Evolutionary conservation across 805 yeast species (phyloP), one percentile per base, ranked within the genome.

Genomic region (Torulaspora maleeae): DNA sequence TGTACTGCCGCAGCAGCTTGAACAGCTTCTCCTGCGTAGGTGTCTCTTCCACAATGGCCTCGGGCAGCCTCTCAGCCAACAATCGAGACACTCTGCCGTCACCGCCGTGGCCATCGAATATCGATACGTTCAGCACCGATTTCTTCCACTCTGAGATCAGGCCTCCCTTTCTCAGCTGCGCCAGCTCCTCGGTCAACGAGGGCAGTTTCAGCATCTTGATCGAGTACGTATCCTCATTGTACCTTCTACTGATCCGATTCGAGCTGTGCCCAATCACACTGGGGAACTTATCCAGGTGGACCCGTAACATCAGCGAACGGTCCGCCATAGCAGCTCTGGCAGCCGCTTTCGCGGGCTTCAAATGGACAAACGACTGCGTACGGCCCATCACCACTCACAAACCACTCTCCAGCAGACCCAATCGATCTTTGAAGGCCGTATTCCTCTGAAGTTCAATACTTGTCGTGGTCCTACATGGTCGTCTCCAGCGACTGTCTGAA

Each of bases 31-130:
- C 58, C 45, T 69, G 49, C 4, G 55, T 53, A 0, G 63, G 57
- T 1, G 59, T 42, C 40, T 62, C 72, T 29, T 50, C 55, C 51
- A 80, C 95, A 60, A 77, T 77, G 55, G 63, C 73, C 52, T 59
- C 61, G 44, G 73, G 80, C 25, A 93, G 70, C 44, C 79, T 70
- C 3, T 72, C 64, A 16, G 73, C 67, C 10, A 90, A 69, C 56
- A 75, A 84, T 19, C 70, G 73, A 37, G 89, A 74, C 56, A 95
- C 86, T 25, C 50, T 44, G 43, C 82, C 81, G 19, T 72, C 74
- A 17, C 96, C 95, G 6, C 98, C 99, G 67, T 93, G 99, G 8
- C 99, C 99, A 67, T 93, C 99, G 64, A 86, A 89, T 1, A 93
- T 75, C 37, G 79, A 78, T 56, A 86, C 81, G 53, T 78, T 79